Evolutionary conservation across 306 rosid genomes (phyloP), one percentile per base, ranked within the genome.

Genomic region (Prunus salicina): DNA sequence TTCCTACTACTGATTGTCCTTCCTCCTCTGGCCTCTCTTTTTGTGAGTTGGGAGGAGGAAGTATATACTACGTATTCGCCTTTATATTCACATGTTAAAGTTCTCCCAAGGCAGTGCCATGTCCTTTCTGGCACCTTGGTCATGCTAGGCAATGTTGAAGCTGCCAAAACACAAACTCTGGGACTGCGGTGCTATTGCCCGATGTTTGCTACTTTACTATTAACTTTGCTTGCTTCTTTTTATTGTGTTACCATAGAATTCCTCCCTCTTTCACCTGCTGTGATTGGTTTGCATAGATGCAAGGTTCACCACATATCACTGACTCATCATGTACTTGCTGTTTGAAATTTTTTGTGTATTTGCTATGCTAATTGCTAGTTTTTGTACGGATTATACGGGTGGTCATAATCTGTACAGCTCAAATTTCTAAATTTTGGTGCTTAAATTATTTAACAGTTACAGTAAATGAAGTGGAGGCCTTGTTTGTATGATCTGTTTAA

Each of bases 391-490:
- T 11, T 24, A 7, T 28, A 30, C 0, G 32, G 32, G 32, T 30
- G 32, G 32, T 30, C 5, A 30, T 30, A 30, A 30, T 30, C 32
- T 30, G 32, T 30, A 30, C 32, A 14, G 43, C n/a, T 56, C 52
- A 32, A 19, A 28, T 20, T 70, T 38, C n/a, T 63, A 62, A 50
- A 16, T 61, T 62, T 22, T 66, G 38, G 70, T 64, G 56, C 46
- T 60, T 51, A 45, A 67, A 65, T 69, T 61, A 64, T 78, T 77
- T 78, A 62, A 63, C 89, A 87, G 97, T 93, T 84, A 85, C 91
- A 32, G 83, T 87, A 49, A 92, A 90, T 82, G 97, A 93, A 81
- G 87, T 93, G 61, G 96, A 90, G 81, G 91, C 93, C 69, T 77
- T 93, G 32, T 30, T 30, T 30, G 85, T 62, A 76, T 63, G 80